phyloP scores from a whole-genome alignment of 768 basidiomycete species.

The Rhodotorula toruloides region DNA sequence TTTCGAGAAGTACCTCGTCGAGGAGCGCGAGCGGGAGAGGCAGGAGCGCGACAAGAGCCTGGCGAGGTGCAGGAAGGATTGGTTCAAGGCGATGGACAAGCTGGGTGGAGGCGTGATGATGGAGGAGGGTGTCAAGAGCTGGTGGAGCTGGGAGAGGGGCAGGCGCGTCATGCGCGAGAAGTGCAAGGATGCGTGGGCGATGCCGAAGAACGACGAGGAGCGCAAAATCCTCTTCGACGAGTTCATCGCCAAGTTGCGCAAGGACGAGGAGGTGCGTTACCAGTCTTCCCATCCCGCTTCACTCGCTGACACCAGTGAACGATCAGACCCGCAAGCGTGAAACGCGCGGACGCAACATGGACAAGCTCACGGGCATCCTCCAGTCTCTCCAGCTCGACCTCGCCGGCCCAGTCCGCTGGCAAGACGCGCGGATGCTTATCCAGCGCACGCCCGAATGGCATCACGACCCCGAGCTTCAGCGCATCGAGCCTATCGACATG shows the following conservation, averaged over 20 bases:
- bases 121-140: constrained; percentile 62
- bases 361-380: constrained; percentile 76
- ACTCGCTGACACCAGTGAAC: background rate
- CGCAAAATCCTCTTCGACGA: constrained; percentile 84
- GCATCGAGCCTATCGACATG: constrained; percentile 83
- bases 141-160: constrained; percentile 42
- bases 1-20: constrained; percentile 87
- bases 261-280: constrained; percentile 74
- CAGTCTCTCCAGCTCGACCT: constrained; percentile 84
- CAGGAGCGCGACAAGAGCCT: constrained; percentile 79
- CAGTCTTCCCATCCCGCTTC: background rate
- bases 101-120: constrained; percentile 70
- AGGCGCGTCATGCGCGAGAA: constrained; percentile 67
- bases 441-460: constrained; percentile 73
- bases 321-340: constrained; percentile 71
- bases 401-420: constrained; percentile 71
- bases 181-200: constrained; percentile 62
- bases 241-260: constrained; percentile 76
- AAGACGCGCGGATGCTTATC: constrained; percentile 71
- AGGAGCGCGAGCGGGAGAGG: constrained; percentile 70
- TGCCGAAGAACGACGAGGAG: constrained; percentile 73
- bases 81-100: constrained; percentile 91
- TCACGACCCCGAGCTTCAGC: constrained; percentile 67
- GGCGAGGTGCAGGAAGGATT: constrained; percentile 54
- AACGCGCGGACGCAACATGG: constrained; percentile 57